These are phyloP conservation scores for Saccharomyces mikatae DNA, from an alignment of 805 yeast genomes.

Conservation along the genomic window DNA sequence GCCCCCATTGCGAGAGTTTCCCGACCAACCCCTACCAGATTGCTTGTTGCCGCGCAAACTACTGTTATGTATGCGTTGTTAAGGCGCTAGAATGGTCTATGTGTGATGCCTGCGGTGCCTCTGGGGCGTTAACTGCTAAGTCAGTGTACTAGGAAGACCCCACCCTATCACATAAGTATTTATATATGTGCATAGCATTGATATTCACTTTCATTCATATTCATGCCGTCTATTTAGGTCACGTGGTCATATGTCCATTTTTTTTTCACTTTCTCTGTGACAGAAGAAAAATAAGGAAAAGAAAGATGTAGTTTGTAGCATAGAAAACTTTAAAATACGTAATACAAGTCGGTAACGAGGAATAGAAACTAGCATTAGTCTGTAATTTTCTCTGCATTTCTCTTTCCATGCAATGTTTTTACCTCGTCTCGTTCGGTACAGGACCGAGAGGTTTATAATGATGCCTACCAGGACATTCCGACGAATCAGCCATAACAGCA, in stretches of 20 bases:
- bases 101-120: conserved; percentile 10
- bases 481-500: neutral
- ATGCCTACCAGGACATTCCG: neutral
- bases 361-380: neutral
- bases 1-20: conserved; percentile 14
- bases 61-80: conserved; percentile 18
- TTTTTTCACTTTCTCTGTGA: neutral
- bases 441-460: neutral
- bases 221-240: neutral
- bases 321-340: no score
- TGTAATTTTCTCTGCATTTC: neutral
- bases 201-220: no score
- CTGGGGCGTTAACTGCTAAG: neutral
- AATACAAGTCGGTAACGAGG: neutral
- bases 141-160: conserved; percentile 2
- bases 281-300: neutral
- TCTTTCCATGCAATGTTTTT: neutral
- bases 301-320: neutral
- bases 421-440: neutral
- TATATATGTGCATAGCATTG: neutral
- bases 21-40: conserved; percentile 17
- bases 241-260: neutral
- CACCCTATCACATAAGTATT: neutral
- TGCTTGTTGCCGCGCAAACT: conserved; percentile 14
- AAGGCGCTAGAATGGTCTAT: conserved; percentile 11